Percentiles rank a stretch among this genome's conserved stretches.
phyloP scores from a whole-genome alignment of 805 yeast species.

The Wickerhamiella domercqiae region DNA sequence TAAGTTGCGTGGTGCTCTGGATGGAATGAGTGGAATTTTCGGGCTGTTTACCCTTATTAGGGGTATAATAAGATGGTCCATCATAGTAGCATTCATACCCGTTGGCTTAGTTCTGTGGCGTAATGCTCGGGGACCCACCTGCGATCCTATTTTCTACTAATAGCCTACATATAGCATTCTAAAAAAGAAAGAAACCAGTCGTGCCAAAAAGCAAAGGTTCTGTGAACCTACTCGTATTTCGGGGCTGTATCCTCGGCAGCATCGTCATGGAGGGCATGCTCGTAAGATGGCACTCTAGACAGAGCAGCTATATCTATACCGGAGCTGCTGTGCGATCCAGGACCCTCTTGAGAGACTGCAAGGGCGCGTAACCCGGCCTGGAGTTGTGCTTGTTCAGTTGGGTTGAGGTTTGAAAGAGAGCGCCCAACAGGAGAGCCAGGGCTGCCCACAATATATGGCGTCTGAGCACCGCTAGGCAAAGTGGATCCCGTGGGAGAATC shows the following conservation, averaged over 20 bases:
- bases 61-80: no score
- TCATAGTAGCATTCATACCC: no score
- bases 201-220: no score
- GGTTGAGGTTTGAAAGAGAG: constrained; percentile 20
- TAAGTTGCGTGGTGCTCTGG: no score
- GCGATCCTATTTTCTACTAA: no score
- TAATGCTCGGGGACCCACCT: no score
- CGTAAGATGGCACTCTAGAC: constrained; percentile 72
- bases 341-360: constrained; percentile 25
- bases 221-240: constrained; percentile 39
- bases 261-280: constrained; percentile 46
- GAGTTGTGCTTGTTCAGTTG: constrained; percentile 25
- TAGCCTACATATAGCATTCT: no score
- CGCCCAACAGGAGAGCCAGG: constrained; percentile 9
- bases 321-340: constrained; percentile 31
- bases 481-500: constrained; percentile 21
- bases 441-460: constrained; percentile 18
- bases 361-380: constrained; percentile 27
- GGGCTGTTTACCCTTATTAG: no score
- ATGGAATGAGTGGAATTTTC: no score
- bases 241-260: constrained; percentile 51
- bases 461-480: constrained; percentile 22
- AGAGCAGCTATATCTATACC: constrained; percentile 28
- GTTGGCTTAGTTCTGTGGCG: no score
- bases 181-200: no score